Base-by-base conservation (phyloP, 2,329 filamentous ascomycete species). In the Waltergamsia citrina region DNA sequence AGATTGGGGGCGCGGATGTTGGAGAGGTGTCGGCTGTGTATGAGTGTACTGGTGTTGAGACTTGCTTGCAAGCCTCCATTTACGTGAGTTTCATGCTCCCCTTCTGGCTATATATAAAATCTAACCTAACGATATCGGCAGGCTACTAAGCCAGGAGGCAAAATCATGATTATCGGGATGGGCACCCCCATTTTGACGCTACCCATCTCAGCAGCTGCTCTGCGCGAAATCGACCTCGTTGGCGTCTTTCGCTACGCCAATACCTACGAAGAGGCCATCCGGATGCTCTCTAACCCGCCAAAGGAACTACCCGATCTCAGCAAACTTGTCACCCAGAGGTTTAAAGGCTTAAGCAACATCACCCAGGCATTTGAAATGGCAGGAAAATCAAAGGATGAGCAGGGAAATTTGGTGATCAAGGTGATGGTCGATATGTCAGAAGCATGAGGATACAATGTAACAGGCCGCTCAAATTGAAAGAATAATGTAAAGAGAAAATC, bases 41-140 rank as follows among this genome's bases (percentile, higher is more conserved):
- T 48, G 83, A 88, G 58, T 87, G 82, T 51, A 88, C 84, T 0
- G 84, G 84, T 7, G 82, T 86, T 16, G 81, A 85, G 50, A 73
- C 75, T 0, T 88, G 82, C 46, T 65, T 86, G 45, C 83, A 88
- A 52, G 74, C 76, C 6, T 71, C 78, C 5, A 85, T 88, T 36
- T 88, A 83, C 46, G 69, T 71, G 41, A 53, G 63, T 56, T 8
- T 37, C 27, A n/a, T n/a, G 16, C 16, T 21, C 14, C 14, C 15
- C 21, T 12, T 14, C 22, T 8, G 22, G 22, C 22, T 24, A n/a
- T 8, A 8, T n/a, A 24, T n/a, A 8, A 8, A 37, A 14, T 34
- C 22, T 38, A 37, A 37, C 20, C 15, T 14, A 9, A 1, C 15
- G 14, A 32, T 41, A n/a, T 8, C 2, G n/a, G 29, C 25, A 72